phyloP scores from a whole-genome alignment of 108 stramenopile species.

The Hondaea fermentalgiana region DNA sequence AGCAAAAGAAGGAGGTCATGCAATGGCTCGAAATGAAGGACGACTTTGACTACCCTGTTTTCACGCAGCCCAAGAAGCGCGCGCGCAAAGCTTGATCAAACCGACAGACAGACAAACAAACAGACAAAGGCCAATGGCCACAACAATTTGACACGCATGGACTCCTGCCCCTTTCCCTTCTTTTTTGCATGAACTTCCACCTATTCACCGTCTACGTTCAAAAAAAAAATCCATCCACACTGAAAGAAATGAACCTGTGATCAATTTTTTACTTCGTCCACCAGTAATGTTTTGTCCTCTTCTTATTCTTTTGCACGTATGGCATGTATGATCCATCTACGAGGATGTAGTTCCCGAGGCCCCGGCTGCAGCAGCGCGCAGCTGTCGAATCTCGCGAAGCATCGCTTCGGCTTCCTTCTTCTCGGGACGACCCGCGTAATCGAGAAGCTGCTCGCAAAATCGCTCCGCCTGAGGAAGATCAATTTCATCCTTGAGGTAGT shows the following conservation, averaged over 20 bases:
- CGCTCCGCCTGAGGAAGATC: slow-evolving; percentile 68
- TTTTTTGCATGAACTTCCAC: too few species aligned
- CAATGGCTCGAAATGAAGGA: slow-evolving; percentile 53
- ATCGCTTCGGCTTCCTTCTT: slow-evolving; percentile 81
- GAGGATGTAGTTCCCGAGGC: neutral
- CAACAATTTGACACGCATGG: too few species aligned
- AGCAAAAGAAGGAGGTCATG: slow-evolving; percentile 67
- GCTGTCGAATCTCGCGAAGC: slow-evolving; percentile 72
- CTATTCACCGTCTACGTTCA: too few species aligned
- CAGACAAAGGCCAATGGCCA: too few species aligned
- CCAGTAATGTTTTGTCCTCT: too few species aligned
- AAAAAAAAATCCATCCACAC: too few species aligned
- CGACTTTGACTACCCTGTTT: neutral
- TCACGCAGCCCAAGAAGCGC: neutral
- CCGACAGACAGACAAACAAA: too few species aligned
- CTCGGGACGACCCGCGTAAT: slow-evolving; percentile 78
- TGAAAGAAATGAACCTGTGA: too few species aligned
- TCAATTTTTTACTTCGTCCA: too few species aligned
- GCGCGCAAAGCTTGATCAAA: neutral
- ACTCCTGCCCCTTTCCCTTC: too few species aligned
- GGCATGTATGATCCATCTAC: too few species aligned
- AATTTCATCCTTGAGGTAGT: slow-evolving; percentile 63
- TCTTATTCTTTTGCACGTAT: too few species aligned
- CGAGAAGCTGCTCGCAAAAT: slow-evolving; percentile 69
- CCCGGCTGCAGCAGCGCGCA: neutral